Evolutionary conservation across 441 rosid genomes (phyloP), one percentile per base, ranked within the genome.

Genomic region (Jatropha multifida): DNA sequence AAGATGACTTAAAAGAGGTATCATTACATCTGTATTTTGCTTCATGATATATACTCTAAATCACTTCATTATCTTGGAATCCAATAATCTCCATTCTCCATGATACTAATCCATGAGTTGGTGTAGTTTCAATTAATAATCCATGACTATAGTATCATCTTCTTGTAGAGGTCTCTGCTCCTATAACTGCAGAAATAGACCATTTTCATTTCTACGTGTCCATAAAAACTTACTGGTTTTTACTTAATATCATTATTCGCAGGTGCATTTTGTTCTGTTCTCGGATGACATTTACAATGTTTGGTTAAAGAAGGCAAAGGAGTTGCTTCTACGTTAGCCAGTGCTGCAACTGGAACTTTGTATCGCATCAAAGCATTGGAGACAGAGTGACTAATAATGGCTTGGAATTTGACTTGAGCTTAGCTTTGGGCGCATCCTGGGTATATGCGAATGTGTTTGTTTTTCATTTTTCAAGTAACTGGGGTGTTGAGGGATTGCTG

Each of bases 231-330:
- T 54, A 42, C 14, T 73, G 55, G 55, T 37, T 55, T 56, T 71
- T 37, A 14, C 42, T 20, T 62, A 54, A 64, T 63, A 61, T 61
- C 73, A n/a, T 23, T 32, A 32, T 64, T 62, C 37, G 79, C 88
- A 93, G 98, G 94, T 91, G 73, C 94, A 94, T 76, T 89, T 91
- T 79, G 94, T 91, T 63, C 82, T 91, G 78, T 89, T 94, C 76
- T 68, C 82, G 0, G 93, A 89, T 51, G 85, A 93, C 26, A 83
- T 87, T 42, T 86, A 79, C 52, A 73, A 80, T 65, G 85, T 74
- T 63, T 94, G 98, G 99, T 48, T 88, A 74, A 81, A 76, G 82
- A 88, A 86, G 80, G 98, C 99, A 48, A 86, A 83, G 81, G 90
- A 92, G 65, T 69, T 87, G 77, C 89, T 90, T 65, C 78, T 78